Base-by-base conservation (phyloP, 2,329 filamentous ascomycete genomes). In the Ophiostoma australiae region DNA sequence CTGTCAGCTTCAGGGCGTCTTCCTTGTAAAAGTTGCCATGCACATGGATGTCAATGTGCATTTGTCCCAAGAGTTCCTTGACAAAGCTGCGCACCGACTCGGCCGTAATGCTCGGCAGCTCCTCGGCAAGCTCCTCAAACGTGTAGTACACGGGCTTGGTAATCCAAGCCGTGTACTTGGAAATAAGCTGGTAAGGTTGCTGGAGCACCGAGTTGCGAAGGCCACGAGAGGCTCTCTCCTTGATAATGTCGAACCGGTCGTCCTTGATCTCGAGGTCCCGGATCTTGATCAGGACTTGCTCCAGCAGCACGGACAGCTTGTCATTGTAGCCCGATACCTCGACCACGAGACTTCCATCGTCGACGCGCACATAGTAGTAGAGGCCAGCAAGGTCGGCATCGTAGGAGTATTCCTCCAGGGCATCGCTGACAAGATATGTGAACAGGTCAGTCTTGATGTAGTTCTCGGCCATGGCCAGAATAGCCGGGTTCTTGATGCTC, bases 1-100 rank as follows among this genome's bases (percentile, higher is more conserved):
- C 89, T 0, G 92, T 94, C 78, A 97, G 86, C 78, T 90, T 91
- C 70, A 97, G 83, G 0, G 93, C 93, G 77, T 99, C 95, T 78
- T 97, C 93, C 81, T 94, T 96, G 83, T 97, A 93, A 70, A 99
- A 79, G 79, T 99, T 99, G 69, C 95, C 95, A 76, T 97, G 94
- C 0, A 90, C 91, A 71, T 97, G 87, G 2, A 93, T 86, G 79
- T 99, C 95, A 73, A 97, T 90, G 76, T 97, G 91, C 75, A 94
- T 85, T 78, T 98, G 93, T 15, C 88, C 85, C 61, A 98, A 84
- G 67, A 97, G 82, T 76, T 95, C 90, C 63, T 90, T 91, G 78
- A 90, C 91, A 81, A 97, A 97, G 7, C 85, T 81, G 68, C 89
- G 86, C 55, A 97, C 87, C 72, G 92, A 90, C 33, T 92, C 88